Evolutionary conservation across 192 early-diverging fungal species (phyloP), one percentile per base, ranked within the genome.

Genomic region (Chytriomyces sp.): DNA sequence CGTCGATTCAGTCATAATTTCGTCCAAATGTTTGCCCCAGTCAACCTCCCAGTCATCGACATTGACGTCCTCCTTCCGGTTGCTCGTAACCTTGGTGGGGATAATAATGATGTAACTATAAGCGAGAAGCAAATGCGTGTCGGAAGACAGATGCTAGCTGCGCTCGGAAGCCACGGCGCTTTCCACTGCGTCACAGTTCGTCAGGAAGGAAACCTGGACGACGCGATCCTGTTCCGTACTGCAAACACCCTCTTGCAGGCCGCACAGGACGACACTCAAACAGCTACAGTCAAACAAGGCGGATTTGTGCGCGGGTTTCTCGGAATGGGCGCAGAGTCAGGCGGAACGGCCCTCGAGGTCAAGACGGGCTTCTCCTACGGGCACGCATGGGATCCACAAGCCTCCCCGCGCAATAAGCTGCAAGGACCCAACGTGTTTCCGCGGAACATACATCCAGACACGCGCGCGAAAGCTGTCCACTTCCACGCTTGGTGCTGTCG

Each of bases 341-440:
- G 88, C 10, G 85, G 84, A 2, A 34, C 75, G 4, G 78, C 78
- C 5, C 77, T 82, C 26, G 88, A 89, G 74, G 72, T 83, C 25
- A 89, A 89, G 73, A 83, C 88, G 67, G 88, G 81, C 0, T 88
- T 89, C 53, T 78, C 75, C 10, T 88, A 87, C 64, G 88, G 88
- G 0, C 83, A 80, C 34, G 75, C 78, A 4, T 81, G 82, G 80
- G 25, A 41, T 6, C 31, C 39, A 39, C 6, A 38, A 39, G 49
- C 54, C 52, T 14, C 70, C 3, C 69, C 77, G 10, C 58, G 7
- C 10, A 89, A 88, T 62, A 70, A 70, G 7, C 73, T 89, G 30
- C 76, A 84, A 34, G 88, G 86, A 5, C 73, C 73, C 4, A 89
- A 89, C 57, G 56, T 77, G 30, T 89, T 85, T 82, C 74, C 81